Percentiles rank a stretch among this genome's conserved stretches.
Conservation (phyloP, 2,329 filamentous ascomycete species). For the Pestalotiopsis sp. region DNA sequence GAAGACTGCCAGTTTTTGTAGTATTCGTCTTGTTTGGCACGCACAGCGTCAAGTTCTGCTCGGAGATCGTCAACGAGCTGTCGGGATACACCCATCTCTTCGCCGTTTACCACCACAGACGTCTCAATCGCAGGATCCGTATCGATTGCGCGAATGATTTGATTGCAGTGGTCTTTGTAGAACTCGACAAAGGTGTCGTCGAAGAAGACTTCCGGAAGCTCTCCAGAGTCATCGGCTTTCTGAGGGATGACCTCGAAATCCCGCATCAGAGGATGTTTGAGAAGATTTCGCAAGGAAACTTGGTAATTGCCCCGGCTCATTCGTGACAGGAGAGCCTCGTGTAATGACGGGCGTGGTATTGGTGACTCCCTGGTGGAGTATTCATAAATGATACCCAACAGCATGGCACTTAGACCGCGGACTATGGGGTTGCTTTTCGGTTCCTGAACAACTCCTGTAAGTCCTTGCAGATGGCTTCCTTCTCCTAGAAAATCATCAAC, state of each 20-base stretch:
- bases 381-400: constrained; percentile 90
- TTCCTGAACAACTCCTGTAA: constrained; percentile 75
- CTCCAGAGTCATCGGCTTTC: constrained; percentile 53
- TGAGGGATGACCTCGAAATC: constrained; percentile 89
- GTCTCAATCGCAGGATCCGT: constrained; percentile 88
- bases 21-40: constrained; percentile 75
- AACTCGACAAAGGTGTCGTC: constrained; percentile 89
- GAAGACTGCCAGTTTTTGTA: constrained; percentile 52
- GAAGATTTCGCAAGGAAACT: constrained; percentile 75
- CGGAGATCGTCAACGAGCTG: constrained; percentile 87
- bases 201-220: constrained; percentile 81
- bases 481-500: constrained; percentile 93
- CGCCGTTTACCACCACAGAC: constrained; percentile 74
- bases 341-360: constrained; percentile 77
- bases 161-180: constrained; percentile 93
- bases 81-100: constrained; percentile 89
- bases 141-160: constrained; percentile 82
- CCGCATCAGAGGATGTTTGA: constrained; percentile 76
- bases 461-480: constrained; percentile 85
- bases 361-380: constrained; percentile 98
- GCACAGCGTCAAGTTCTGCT: constrained; percentile 77
- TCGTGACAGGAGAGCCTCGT: constrained; percentile 74
- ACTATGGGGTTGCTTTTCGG: constrained; percentile 66
- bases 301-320: constrained; percentile 88
- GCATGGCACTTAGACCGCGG: constrained; percentile 79